Base-by-base conservation (phyloP, 2,329 filamentous ascomycete genomes). In the Ophiostoma pallidulum region DNA sequence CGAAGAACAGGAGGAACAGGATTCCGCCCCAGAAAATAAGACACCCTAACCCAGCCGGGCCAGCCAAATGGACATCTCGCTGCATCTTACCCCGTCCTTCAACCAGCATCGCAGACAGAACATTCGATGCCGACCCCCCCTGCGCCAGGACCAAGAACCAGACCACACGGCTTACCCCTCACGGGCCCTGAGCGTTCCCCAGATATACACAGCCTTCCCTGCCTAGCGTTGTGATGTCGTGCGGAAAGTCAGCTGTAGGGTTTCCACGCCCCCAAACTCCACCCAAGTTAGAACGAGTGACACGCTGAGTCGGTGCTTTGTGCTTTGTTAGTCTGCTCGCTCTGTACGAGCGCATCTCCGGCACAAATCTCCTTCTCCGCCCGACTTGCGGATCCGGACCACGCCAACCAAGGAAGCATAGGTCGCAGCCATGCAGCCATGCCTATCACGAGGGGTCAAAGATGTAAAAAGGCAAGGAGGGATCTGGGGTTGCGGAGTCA, bases 331-430 rank as follows among this genome's bases (percentile, higher is more conserved):
- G 12, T 33, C n/a, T 33, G 31, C 31, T 14, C 31, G n/a, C n/a
- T n/a, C n/a, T n/a, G n/a, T n/a, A n/a, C n/a, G n/a, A n/a, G n/a
- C n/a, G n/a, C 6, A 33, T 16, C 31, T 33, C n/a, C 31, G 13
- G n/a, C n/a, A n/a, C 5, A 13, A 5, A 33, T 33, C 7, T 33
- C 31, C 31, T 22, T 40, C 12, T 45, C 41, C 41, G 47, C 37
- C 47, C 47, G 47, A 24, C 42, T 37, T 49, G 47, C 47, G 47
- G 47, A 41, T 49, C 41, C 37, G 47, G 45, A 22, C 41, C 12
- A 36, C 19, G 29, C 29, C 36, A 40, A 38, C 33, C 35, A 45
- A 24, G 42, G 32, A 22, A 33, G 42, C 39, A 33, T 22, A 22
- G 16, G 26, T 32, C 18, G 24, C 45, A 41, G 18, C 12, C 18